A percentile compares a stretch with the other conserved stretches of the same genome.
phyloP scores from a whole-genome alignment of 371 early-diverging fungal genomes.

The Apophysomyces sp. region DNA sequence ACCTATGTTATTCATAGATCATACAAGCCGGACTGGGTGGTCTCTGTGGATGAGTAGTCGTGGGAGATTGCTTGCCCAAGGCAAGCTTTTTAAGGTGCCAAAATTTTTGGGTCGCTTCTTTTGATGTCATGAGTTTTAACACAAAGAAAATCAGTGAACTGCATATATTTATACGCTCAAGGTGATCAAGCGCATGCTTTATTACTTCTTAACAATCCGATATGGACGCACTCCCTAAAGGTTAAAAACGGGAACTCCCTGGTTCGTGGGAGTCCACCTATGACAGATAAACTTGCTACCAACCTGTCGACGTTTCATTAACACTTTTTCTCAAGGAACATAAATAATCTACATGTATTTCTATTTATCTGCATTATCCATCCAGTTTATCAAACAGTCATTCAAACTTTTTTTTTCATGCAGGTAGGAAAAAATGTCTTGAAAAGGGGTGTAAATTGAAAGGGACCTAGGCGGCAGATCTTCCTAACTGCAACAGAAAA shows the following conservation, averaged over 20 bases:
- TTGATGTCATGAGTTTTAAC: not conserved
- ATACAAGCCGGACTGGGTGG: not conserved
- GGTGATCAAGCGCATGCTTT: not conserved
- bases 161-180: not conserved
- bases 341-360: not conserved
- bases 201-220: not conserved
- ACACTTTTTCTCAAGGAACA: not conserved
- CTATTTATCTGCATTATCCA: not conserved
- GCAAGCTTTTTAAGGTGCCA: constrained; percentile 6
- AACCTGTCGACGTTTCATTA: not conserved
- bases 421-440: not conserved
- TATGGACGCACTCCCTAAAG: not conserved
- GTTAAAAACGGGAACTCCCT: not conserved
- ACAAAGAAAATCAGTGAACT: not conserved
- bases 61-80: not conserved
- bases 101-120: not conserved
- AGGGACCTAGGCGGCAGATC: not conserved
- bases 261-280: not conserved
- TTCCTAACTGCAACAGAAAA: not conserved
- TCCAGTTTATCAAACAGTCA: not conserved
- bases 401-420: not conserved
- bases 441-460: not conserved
- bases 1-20: no score
- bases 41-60: not conserved
- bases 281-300: not conserved